Base-by-base conservation (phyloP, 495 filamentous ascomycete species). In the Staphylotrichum tortipilum region DNA sequence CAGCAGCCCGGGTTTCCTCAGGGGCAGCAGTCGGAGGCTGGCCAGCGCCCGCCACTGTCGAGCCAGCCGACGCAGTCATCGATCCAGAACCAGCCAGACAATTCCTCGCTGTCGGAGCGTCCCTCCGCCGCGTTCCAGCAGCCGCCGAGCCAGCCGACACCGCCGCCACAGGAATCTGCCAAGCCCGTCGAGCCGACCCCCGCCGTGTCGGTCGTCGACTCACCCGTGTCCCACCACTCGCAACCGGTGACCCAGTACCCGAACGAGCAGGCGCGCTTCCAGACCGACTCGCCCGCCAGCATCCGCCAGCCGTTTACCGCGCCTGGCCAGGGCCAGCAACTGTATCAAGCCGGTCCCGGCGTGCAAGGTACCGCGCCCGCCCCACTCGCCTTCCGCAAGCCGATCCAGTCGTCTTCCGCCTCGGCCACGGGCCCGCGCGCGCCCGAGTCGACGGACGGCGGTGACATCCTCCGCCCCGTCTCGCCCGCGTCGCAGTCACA, bases 151-250 rank as follows among this genome's bases (percentile, higher is more conserved):
- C 50, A 44, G 17, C 38, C 35, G 29, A 31, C 41, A n/a, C 40
- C 44, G 1, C 52, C 54, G 30, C n/a, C n/a, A n/a, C 57, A 55
- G 30, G 43, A 54, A n/a, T 17, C 15, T 31, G 24, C 38, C 10
- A 56, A 44, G 15, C 9, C 43, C 3, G 42, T 31, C 17, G 52
- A 38, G 9, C 43, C 44, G 10, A 48, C 54, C 3, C 46, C 57
- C 17, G 34, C 51, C 29, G 54, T 23, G 3, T 56, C 53, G 3
- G 24, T 35, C 26, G 26, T 53, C 1, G 59, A 55, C 19, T 63
- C 57, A 11, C 60, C 60, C 0, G 49, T 51, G 4, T 61, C 62
- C 10, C 57, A 55, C 8, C 54, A 39, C 2, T 58, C 57, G 0
- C 62, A 61, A 35, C 51, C 57, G 3, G 34, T 26, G n/a, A 43